Base-by-base conservation (phyloP, 768 basidiomycete species). In the Hericium rajendrae region DNA sequence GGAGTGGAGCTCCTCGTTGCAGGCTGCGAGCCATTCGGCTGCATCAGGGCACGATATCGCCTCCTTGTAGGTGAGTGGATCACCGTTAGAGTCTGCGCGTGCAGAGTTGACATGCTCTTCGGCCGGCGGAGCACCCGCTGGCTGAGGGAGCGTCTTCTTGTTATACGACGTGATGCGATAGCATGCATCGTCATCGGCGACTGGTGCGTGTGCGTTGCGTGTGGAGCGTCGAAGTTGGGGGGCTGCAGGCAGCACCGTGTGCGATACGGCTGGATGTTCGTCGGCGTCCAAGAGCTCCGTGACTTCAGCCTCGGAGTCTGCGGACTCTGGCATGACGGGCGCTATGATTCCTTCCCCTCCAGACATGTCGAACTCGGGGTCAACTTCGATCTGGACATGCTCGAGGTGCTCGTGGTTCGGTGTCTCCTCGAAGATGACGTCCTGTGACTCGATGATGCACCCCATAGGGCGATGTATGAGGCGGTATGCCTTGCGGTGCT, bases 401-500 rank as follows among this genome's bases (percentile, higher is more conserved):
- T 43, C 28, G 28, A 32, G 28, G 4, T 32, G 28, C 41, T 43
- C 41, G 12, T 18, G 41, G 9, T 15, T 5, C 8, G 5, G 41
- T 24, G 48, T 22, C 22, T 50, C 48, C 12, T 50, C 60, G 28
- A 62, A 62, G 40, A 59, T 37, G 13, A 60, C 59, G 38, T 62
- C 59, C 4, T 51, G 59, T 9, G 55, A 62, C 52, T 60, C 46
- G 38, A 53, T 46, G 43, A 56, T 16, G 18, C 41, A 54, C 16
- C 55, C 18, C 22, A 13, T 56, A 12, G 54, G 4, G 37, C 39
- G 49, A 39, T 62, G 37, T 3, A 51, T 16, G 46, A 62, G 48
- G n/a, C 57, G 49, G 49, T 61, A 65, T 22, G 60, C 57, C 15
- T 55, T 54, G 52, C 50, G 24, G 32, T 62, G 20, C 38, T 61